phyloP scores from a whole-genome alignment of 2,329 filamentous ascomycete genomes.

The Aspergillus unguis region DNA sequence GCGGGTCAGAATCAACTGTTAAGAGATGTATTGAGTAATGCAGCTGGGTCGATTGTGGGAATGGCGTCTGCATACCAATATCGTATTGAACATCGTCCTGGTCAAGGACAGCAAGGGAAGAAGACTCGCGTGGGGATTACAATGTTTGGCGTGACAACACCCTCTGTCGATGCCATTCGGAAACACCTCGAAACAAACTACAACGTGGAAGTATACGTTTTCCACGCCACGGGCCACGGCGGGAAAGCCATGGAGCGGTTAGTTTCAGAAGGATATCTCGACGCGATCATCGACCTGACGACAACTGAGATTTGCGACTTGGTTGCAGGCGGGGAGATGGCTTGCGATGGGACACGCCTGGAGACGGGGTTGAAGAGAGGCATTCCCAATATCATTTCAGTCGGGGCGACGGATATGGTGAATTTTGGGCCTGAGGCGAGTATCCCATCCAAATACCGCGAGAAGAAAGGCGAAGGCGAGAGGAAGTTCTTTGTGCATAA shows the following conservation, averaged over 20 bases:
- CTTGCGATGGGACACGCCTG: constrained; percentile 56
- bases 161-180: constrained; percentile 58
- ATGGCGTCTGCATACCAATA: constrained; percentile 51
- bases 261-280: constrained; percentile 55
- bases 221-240: constrained; percentile 68
- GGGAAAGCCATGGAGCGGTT: constrained; percentile 67
- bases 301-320: constrained; percentile 67
- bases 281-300: constrained; percentile 67
- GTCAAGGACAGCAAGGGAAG: background rate
- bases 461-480: background rate
- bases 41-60: constrained; percentile 58
- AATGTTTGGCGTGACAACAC: constrained; percentile 74
- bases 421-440: constrained; percentile 60
- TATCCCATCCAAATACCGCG: constrained; percentile 54
- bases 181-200: constrained; percentile 45
- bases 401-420: constrained; percentile 59
- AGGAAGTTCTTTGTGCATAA: constrained; percentile 62
- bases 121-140: constrained; percentile 55
- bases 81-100: background rate
- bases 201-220: constrained; percentile 59
- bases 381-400: constrained; percentile 56
- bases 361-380: constrained; percentile 55
- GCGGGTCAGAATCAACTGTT: constrained; percentile 61
- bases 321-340: constrained; percentile 61
- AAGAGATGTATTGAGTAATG: constrained; percentile 46